phyloP scores from a whole-genome alignment of 495 filamentous ascomycete species.

The Hypoxylon crocopeplum region DNA sequence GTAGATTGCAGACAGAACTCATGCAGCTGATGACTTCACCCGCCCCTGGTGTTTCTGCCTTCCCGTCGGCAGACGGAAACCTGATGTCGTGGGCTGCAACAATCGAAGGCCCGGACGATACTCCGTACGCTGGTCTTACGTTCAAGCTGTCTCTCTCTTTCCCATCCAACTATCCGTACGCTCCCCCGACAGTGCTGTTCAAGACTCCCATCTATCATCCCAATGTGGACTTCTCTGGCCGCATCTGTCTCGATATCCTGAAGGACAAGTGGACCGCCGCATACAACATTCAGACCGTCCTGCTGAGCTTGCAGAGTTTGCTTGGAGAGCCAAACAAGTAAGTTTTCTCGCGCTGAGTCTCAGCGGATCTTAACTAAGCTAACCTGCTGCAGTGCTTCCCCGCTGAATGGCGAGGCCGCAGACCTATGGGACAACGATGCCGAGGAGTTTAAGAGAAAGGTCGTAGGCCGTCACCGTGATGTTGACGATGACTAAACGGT shows the following conservation, averaged over 20 bases:
- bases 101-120: slow-evolving; percentile 89
- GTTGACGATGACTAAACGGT: slow-evolving; percentile 59
- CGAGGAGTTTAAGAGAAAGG: slow-evolving; percentile 82
- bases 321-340: slow-evolving; percentile 99
- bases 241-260: slow-evolving; percentile 95
- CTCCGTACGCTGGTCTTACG: slow-evolving; percentile 84
- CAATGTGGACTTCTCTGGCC: slow-evolving; percentile 90
- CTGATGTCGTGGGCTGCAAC: slow-evolving; percentile 92
- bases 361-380: neutral
- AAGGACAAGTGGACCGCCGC: slow-evolving; percentile 97
- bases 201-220: slow-evolving; percentile 94
- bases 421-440: slow-evolving; percentile 94
- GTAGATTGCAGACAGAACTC: slow-evolving; percentile 91
- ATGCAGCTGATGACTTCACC: slow-evolving; percentile 98
- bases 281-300: slow-evolving; percentile 91
- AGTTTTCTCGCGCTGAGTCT: slow-evolving; percentile 28
- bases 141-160: slow-evolving; percentile 96
- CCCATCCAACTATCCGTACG: slow-evolving; percentile 91
- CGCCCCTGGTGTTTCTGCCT: slow-evolving; percentile 92
- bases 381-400: slow-evolving; percentile 72
- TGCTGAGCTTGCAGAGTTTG: slow-evolving; percentile 92
- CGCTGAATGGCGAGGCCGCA: slow-evolving; percentile 94
- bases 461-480: slow-evolving; percentile 61
- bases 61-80: slow-evolving; percentile 89
- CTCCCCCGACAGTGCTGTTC: slow-evolving; percentile 90